Conservation (phyloP, 164 flowering plant species). For the Magnolia changhungtana region DNA sequence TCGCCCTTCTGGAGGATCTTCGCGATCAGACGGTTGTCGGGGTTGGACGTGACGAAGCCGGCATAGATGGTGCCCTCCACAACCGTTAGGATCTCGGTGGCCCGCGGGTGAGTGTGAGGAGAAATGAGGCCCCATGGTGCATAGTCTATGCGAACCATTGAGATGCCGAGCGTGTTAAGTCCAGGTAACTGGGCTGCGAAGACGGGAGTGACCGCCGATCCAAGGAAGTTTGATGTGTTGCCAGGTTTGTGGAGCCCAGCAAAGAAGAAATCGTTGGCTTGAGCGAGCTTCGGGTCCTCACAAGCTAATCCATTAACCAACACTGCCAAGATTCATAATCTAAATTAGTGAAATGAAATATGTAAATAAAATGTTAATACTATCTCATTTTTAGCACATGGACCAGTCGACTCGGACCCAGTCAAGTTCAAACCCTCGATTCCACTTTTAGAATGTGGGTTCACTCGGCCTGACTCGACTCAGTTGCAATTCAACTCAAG, state of each 20-base stretch:
- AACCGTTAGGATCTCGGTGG: slow-evolving; percentile 1
- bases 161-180: slow-evolving; percentile 3
- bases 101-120: slow-evolving; percentile 3
- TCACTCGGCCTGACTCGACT: too few relatives aligned
- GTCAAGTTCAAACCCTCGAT: too few relatives aligned
- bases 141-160: neutral
- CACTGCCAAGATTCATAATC: too few relatives aligned
- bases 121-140: neutral
- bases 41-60: slow-evolving; percentile 1
- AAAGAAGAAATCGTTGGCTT: slow-evolving; percentile 3
- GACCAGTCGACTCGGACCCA: too few relatives aligned
- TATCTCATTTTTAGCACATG: neutral
- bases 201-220: neutral
- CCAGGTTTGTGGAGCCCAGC: slow-evolving; percentile 4
- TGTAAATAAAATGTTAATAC: neutral
- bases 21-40: neutral
- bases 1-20: neutral
- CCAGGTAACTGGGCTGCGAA: neutral
- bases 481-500: too few relatives aligned
- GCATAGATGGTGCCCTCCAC: neutral
- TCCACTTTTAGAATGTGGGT: too few relatives aligned
- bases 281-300: neutral
- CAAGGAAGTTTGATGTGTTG: neutral
- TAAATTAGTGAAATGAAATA: too few relatives aligned
- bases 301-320: neutral